Base-by-base conservation (phyloP, 306 rosid genomes). In the Comarum palustre region DNA sequence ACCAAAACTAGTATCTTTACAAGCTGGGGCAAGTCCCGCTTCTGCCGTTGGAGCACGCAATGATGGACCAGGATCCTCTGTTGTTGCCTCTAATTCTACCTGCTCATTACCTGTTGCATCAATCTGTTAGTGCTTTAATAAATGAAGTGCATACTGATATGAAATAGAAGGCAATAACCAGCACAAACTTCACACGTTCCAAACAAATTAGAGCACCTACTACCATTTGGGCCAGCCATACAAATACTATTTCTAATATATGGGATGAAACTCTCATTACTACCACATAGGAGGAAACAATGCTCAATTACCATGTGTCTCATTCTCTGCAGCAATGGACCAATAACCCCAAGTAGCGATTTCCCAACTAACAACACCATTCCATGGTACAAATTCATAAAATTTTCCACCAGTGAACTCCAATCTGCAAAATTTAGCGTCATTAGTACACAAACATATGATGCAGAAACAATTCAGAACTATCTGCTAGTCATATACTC, bases 321-420 rank as follows among this genome's bases (percentile, higher is more conserved):
- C 88, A 57, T 90, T 93, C 84, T 90, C 97, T 25, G 87, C 98
- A 24, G 83, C 66, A 69, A 93, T 78, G 55, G 60, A 81, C 97
- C 98, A 93, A 76, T 78, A 69, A 69, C 97, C 97, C 98, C 98
- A 90, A 67, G 88, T 78, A 83, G 88, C n/a, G 58, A 93, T 45
- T 85, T 93, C 96, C 98, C 97, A 93, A 72, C 70, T 76, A 39
- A 93, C 86, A 79, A 45, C 72, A 75, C 97, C 92, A 78, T 86
- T 87, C 98, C 98, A 93, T 19, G 98, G 98, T 73, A 89, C 97
- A 81, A 90, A 90, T 80, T 93, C 97, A 79, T 93, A 89, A 70
- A 90, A 90, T 2, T 48, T 86, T 72, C 98, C 98, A 76, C 78
- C 90, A 79, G 67, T 90, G 98, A 73, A 93, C 79, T 78, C 96